phyloP scores from a whole-genome alignment of 2,329 filamentous ascomycete species.

The Cladophialophora bantiana region DNA sequence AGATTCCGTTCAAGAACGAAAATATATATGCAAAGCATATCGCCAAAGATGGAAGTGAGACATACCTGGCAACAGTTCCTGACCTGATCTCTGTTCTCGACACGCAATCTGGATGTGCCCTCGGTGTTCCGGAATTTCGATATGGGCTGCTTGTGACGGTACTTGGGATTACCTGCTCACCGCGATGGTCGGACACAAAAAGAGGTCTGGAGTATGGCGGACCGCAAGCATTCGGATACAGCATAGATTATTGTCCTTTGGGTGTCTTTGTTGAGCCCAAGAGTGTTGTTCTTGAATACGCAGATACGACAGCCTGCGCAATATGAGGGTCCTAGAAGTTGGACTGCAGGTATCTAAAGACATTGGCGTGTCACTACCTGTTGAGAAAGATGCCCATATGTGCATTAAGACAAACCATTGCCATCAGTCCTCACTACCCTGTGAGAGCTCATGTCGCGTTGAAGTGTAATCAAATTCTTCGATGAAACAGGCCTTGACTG shows the following conservation, averaged over 20 bases:
- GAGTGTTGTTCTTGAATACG: constrained; percentile 62
- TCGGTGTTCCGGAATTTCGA: constrained; percentile 63
- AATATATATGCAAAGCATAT: constrained; percentile 67
- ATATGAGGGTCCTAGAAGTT: background rate
- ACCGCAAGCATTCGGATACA: constrained; percentile 57
- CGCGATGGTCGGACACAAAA: constrained; percentile 60
- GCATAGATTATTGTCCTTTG: constrained; percentile 59
- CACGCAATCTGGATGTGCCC: constrained; percentile 62
- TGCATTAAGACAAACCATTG: background rate
- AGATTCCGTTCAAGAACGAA: constrained; percentile 76
- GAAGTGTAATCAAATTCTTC: background rate
- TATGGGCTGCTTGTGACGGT: constrained; percentile 62
- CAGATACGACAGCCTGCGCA: background rate
- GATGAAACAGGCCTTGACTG: background rate
- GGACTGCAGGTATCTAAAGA: background rate
- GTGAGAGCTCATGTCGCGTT: background rate
- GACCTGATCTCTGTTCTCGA: constrained; percentile 66
- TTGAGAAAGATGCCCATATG: background rate
- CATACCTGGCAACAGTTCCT: constrained; percentile 59
- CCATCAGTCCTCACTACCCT: background rate
- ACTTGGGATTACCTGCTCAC: constrained; percentile 62
- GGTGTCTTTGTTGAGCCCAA: constrained; percentile 61
- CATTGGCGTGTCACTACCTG: background rate
- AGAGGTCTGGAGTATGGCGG: constrained; percentile 59
- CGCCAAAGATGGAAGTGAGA: constrained; percentile 46